Evolutionary conservation across 441 rosid genomes (phyloP).

Genomic region (Capsella rubella): DNA sequence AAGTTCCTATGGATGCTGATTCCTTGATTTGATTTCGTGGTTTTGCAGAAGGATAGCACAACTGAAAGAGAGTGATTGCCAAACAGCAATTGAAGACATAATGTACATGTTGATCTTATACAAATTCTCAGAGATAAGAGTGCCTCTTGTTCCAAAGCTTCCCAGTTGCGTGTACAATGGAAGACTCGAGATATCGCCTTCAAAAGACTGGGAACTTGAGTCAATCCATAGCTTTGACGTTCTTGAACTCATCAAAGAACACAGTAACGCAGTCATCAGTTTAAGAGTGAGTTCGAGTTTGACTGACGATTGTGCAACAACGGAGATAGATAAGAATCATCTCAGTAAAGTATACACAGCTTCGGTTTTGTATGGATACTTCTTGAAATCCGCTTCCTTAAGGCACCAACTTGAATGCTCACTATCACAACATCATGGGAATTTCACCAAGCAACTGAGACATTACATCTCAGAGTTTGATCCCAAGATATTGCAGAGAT

Average conservation of each 20-base stretch:
- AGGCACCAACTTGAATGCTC: constrained; percentile 71
- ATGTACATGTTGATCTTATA: constrained; percentile 78
- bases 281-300: constrained; percentile 70
- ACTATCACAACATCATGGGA: constrained; percentile 42
- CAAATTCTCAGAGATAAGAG: constrained; percentile 88
- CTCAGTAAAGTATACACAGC: constrained; percentile 68
- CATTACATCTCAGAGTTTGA: constrained; percentile 74
- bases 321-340: constrained; percentile 57
- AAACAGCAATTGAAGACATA: constrained; percentile 72
- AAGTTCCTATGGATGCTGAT: neutral
- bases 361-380: constrained; percentile 84
- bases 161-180: constrained; percentile 72
- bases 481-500: constrained; percentile 65
- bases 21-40: neutral
- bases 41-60: constrained; percentile 74
- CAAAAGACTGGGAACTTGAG: constrained; percentile 87
- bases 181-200: constrained; percentile 75
- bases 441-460: constrained; percentile 46
- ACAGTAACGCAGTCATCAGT: constrained; percentile 73
- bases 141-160: constrained; percentile 84
- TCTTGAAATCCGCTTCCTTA: constrained; percentile 72
- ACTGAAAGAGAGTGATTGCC: constrained; percentile 65
- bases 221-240: constrained; percentile 70
- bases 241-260: constrained; percentile 77
- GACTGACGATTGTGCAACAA: constrained; percentile 70